These are phyloP conservation scores for Centella asiatica DNA, from an alignment of 129 eudicot genomes.

Conservation along the genomic window DNA sequence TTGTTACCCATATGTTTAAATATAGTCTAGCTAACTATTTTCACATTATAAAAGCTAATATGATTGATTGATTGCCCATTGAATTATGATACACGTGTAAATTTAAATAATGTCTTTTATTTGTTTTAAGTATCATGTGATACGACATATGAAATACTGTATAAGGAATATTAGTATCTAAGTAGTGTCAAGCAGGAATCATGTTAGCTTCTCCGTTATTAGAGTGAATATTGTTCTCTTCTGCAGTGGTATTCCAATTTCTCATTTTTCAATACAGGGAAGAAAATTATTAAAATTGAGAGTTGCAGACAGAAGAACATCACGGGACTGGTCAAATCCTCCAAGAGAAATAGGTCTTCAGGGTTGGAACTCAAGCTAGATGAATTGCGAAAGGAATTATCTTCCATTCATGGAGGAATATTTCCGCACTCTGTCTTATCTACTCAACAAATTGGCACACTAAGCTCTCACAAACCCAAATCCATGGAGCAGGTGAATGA, in stretches of 20 bases:
- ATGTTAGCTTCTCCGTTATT: too few relatives aligned
- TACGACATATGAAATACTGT: too few relatives aligned
- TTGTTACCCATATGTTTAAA: too few relatives aligned
- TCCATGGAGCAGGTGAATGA: constrained; percentile 59
- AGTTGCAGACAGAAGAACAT: constrained; percentile 33
- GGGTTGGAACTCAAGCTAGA: constrained; percentile 72
- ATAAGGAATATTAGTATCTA: too few relatives aligned
- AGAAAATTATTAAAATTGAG: constrained; percentile 63
- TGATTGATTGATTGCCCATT: too few relatives aligned
- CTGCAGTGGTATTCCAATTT: neutral
- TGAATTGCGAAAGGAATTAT: constrained; percentile 70
- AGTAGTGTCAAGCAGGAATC: too few relatives aligned
- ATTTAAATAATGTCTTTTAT: too few relatives aligned
- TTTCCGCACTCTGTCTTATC: constrained; percentile 91
- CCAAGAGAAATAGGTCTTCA: constrained; percentile 50
- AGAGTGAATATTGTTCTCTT: too few relatives aligned
- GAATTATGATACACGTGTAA: too few relatives aligned
- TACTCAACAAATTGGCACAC: constrained; percentile 64
- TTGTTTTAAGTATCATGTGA: too few relatives aligned
- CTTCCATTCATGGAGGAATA: constrained; percentile 70
- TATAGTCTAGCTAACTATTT: too few relatives aligned
- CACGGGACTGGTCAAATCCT: constrained; percentile 27
- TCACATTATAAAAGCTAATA: too few relatives aligned
- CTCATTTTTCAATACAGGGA: constrained; percentile 36
- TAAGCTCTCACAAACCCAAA: constrained; percentile 56